These are phyloP conservation scores for Chlorociboria aeruginascens DNA, from an alignment of 495 filamentous ascomycete species.

Conservation along the genomic window DNA sequence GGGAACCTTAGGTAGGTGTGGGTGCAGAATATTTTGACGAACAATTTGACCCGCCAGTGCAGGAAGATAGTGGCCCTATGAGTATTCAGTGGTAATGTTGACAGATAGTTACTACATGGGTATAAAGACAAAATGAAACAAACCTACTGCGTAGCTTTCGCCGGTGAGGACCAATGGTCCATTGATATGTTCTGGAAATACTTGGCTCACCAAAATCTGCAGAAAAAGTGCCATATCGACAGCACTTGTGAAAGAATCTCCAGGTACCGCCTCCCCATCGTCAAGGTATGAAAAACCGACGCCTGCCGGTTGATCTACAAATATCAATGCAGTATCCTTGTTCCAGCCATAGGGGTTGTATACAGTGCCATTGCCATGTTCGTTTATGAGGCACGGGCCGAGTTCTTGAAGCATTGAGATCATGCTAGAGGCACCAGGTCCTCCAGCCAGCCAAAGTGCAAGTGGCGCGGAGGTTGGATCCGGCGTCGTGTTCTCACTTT, in stretches of 20 bases:
- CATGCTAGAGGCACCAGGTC: conserved; percentile 27
- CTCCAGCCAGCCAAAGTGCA: conserved; percentile 41
- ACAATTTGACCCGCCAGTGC: conserved; percentile 5
- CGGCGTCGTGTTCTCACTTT: conserved; percentile 26
- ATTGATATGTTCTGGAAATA: conserved; percentile 24
- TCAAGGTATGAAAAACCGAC: conserved; percentile 34
- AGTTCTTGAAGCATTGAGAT: conserved; percentile 1
- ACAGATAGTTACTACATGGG: no score
- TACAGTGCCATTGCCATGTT: conserved; percentile 26
- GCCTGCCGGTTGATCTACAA: conserved; percentile 33
- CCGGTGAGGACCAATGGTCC: conserved; percentile 25
- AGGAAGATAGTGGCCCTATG: conserved; percentile 6
- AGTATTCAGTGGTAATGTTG: neutral
- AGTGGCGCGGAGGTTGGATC: conserved; percentile 31
- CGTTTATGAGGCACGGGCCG: conserved; percentile 33
- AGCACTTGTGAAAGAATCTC: conserved; percentile 21
- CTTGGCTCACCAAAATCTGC: conserved; percentile 28
- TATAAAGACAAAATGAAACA: neutral
- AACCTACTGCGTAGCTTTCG: conserved; percentile 26
- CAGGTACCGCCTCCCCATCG: conserved; percentile 19
- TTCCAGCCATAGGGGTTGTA: conserved; percentile 37
- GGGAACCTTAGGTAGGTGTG: conserved; percentile 15
- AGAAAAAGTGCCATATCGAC: conserved; percentile 31
- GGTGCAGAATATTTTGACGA: neutral
- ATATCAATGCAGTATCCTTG: conserved; percentile 32